Evolutionary conservation across 2,329 filamentous ascomycete genomes (phyloP).

Genomic region (Aspergillus thermomutatus): DNA sequence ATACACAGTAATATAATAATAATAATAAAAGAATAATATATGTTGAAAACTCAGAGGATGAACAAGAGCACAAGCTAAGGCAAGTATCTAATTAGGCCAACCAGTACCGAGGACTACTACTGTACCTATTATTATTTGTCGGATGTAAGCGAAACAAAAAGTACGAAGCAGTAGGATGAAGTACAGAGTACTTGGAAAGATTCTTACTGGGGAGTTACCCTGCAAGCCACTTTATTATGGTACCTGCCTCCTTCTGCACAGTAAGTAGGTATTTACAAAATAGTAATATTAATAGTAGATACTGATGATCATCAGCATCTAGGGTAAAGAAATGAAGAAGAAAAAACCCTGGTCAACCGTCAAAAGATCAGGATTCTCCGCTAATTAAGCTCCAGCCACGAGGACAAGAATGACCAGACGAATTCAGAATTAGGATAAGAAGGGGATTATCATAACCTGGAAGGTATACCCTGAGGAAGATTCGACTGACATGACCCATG

Average conservation of each 20-base stretch:
- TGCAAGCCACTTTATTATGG: not conserved
- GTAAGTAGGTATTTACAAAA: not conserved
- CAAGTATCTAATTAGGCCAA: not conserved
- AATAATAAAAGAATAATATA: not conserved
- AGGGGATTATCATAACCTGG: not conserved
- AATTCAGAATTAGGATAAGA: not conserved
- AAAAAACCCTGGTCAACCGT: too few relatives aligned
- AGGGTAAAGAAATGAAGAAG: too few relatives aligned
- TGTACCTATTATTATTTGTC: not conserved
- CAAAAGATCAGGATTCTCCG: not conserved
- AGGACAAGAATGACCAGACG: not conserved
- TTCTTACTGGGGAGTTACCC: not conserved
- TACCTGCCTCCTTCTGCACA: not conserved
- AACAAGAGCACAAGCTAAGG: not conserved
- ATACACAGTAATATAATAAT: not conserved
- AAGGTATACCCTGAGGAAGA: not conserved
- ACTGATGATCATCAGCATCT: too few relatives aligned
- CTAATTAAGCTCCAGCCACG: not conserved
- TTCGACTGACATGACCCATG: not conserved
- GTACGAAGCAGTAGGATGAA: too few relatives aligned
- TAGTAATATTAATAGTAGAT: not conserved
- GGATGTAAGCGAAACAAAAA: not conserved
- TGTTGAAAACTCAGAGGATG: not conserved
- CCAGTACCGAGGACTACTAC: not conserved
- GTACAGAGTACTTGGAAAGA: not conserved